These are phyloP conservation scores for Persicaria tinctoria DNA, from an alignment of 148 eudicot genomes.

Conservation along the genomic window DNA sequence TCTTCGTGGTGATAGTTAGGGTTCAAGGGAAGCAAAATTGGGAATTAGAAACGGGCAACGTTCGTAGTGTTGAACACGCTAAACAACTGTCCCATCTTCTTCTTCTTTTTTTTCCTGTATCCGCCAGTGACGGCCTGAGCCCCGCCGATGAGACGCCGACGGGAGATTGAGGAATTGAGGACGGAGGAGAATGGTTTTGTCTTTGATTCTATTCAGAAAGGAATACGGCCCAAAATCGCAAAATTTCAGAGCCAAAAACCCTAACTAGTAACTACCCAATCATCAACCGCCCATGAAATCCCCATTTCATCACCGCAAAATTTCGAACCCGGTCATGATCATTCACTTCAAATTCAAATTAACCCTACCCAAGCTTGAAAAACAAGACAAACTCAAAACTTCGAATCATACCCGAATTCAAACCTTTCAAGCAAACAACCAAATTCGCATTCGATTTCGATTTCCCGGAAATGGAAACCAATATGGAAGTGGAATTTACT, in stretches of 20 bases:
- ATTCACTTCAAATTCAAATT: neutral
- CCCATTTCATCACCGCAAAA: neutral
- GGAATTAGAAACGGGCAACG: too few species aligned
- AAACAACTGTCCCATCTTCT: too few species aligned
- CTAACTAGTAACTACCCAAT: neutral
- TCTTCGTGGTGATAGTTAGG: too few species aligned
- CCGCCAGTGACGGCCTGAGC: too few species aligned
- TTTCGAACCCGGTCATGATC: neutral
- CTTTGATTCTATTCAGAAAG: too few species aligned
- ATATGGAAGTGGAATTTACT: too few species aligned
- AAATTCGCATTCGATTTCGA: neutral
- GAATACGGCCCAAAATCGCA: neutral
- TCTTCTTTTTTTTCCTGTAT: too few species aligned
- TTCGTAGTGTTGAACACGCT: too few species aligned
- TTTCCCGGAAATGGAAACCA: neutral
- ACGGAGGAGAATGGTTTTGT: too few species aligned
- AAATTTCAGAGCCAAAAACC: neutral
- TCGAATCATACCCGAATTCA: neutral
- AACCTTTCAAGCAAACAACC: neutral
- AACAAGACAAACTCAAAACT: neutral
- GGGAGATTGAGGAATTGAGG: too few species aligned
- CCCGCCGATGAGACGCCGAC: too few species aligned
- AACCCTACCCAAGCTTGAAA: neutral
- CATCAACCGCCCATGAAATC: neutral
- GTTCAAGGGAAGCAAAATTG: too few species aligned